Evolutionary conservation across 192 early-diverging fungal genomes (phyloP).

Genomic region (Gryganskiella cystojenkinii): DNA sequence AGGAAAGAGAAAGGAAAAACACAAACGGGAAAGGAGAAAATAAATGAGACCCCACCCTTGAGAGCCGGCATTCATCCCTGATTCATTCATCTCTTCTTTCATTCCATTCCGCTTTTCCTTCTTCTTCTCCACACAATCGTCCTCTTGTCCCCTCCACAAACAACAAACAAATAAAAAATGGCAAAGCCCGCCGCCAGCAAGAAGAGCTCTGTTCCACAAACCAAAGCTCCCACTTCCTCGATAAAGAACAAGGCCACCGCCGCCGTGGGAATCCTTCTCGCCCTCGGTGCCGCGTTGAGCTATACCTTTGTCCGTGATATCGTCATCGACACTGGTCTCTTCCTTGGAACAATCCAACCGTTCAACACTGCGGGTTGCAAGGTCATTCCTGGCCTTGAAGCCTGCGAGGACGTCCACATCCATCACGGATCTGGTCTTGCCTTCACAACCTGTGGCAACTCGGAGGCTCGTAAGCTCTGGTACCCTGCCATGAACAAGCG

Average conservation of each 20-base stretch:
- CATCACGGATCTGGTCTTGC: slow-evolving; percentile 62
- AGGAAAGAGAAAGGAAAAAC: no score
- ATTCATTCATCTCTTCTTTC: no score
- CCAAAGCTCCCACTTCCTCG: no score
- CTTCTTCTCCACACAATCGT: no score
- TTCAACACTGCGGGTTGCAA: slow-evolving; percentile 33
- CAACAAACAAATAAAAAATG: no score
- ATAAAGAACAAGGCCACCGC: slow-evolving; percentile 61
- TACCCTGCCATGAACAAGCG: slow-evolving; percentile 43
- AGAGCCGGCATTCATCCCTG: no score
- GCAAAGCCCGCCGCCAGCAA: no score
- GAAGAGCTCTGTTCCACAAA: no score
- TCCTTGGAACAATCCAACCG: slow-evolving; percentile 13
- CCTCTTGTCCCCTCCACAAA: no score
- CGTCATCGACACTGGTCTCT: slow-evolving; percentile 25
- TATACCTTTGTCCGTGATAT: slow-evolving; percentile 14
- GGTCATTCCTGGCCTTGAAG: slow-evolving; percentile 45
- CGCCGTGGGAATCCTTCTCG: slow-evolving; percentile 54
- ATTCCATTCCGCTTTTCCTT: no score
- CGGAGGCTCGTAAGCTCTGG: slow-evolving; percentile 59
- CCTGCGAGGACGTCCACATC: slow-evolving; percentile 70
- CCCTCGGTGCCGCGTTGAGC: slow-evolving; percentile 20
- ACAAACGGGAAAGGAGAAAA: no score
- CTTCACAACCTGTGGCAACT: slow-evolving; percentile 66
- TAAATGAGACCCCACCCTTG: no score